Evolutionary conservation across 257 asterid genomes (phyloP), one percentile per base, ranked within the genome.

Genomic region (Plantago major): DNA sequence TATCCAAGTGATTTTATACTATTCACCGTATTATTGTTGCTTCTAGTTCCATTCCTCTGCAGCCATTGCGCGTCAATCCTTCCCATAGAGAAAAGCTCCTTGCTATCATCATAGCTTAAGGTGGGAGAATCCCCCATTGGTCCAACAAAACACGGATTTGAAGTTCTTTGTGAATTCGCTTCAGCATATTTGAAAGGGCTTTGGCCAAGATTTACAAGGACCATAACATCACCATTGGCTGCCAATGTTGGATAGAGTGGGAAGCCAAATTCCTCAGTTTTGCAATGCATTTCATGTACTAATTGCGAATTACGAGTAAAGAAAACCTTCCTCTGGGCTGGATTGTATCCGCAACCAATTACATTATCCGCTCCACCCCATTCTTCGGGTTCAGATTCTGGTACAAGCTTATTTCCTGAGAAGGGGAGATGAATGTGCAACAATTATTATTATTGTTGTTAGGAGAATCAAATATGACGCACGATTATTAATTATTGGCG

Each of bases 1-100:
- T 76, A 74, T 4, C 76, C 85, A 38, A 74, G 3, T 47, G 71
- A 71, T 62, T 62, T 77, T 15, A 73, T 70, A 38, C 83, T 80
- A 58, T 65, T 78, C 46, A 79, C 87, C 10, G 82, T 79, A 46
- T 80, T 79, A 19, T 68, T 74, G 46, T 74, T 77, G 70, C 84
- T 82, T 74, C 82, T 83, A 9, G 80, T 72, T 0, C 82, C 78
- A 51, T 78, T 83, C 69, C 90, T 62, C 44, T 79, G 81, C 6
- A 78, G 71, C 88, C 96, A 88, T 37, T 73, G 84, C 0, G 92
- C 68, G 63, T 92, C 98, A 30, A 92, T 84, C 71, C 98, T 78
- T 22, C 96, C 97, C 94, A 92, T 92, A 2, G 98, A 92, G 74
- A 92, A 92, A 70, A 92, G 95, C 67, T 92, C 98, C 63, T 60